Evolutionary conservation across 2,329 filamentous ascomycete genomes (phyloP).

Genomic region (Pseudogymnoascus sp.): DNA sequence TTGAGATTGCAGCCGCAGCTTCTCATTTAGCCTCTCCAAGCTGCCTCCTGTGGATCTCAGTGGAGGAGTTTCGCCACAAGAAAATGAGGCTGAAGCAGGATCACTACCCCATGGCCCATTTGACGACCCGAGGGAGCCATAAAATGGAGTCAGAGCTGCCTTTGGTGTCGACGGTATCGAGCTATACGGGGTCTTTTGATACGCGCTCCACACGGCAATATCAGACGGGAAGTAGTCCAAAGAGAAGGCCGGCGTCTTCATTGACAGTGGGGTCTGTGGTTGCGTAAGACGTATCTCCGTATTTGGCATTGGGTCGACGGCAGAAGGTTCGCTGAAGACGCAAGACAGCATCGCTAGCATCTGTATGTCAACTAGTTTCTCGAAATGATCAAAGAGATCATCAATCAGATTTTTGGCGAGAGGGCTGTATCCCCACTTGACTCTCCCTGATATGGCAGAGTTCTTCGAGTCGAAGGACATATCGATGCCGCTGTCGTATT

Average conservation of each 20-base stretch:
- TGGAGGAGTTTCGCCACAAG: conserved; percentile 53
- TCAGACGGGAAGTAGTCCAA: conserved; percentile 59
- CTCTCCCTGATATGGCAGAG: conserved; percentile 44
- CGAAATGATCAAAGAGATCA: conserved; percentile 57
- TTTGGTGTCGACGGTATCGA: conserved; percentile 51
- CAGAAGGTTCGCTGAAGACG: conserved; percentile 54
- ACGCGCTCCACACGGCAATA: conserved; percentile 44
- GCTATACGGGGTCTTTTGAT: conserved; percentile 44
- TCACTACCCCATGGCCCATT: conserved; percentile 47
- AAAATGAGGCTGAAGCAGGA: conserved; percentile 49
- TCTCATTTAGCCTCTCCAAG: conserved; percentile 35
- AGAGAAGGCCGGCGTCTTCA: conserved; percentile 60
- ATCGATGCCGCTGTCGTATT: conserved; percentile 42
- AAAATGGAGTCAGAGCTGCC: conserved; percentile 48
- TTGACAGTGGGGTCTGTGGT: conserved; percentile 53
- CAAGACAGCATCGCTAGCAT: conserved; percentile 68
- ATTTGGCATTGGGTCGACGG: conserved; percentile 49
- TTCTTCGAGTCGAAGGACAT: conserved; percentile 34
- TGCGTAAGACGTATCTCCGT: conserved; percentile 49
- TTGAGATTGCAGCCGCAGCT: conserved; percentile 40
- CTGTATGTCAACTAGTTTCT: conserved; percentile 54
- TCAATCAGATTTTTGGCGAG: conserved; percentile 53
- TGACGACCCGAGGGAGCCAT: conserved; percentile 50
- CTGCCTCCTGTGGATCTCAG: conserved; percentile 40
- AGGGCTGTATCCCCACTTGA: conserved; percentile 62